Evolutionary conservation across 345 rosid species (phyloP), one percentile per base, ranked within the genome.

Genomic region (Schrenkiella parvula): DNA sequence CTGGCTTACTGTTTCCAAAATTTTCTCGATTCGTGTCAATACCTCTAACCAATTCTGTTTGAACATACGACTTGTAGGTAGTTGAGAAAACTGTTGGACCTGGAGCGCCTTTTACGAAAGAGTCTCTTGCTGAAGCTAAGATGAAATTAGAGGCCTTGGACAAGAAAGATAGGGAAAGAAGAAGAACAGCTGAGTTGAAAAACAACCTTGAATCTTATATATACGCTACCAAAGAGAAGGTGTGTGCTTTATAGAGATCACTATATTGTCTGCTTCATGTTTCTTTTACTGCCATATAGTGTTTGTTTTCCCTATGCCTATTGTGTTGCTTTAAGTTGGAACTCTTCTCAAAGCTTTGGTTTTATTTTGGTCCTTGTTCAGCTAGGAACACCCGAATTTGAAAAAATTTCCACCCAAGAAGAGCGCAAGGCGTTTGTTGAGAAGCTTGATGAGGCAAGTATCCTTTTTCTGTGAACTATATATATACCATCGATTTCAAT

Each of bases 171-270:
- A 84, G 80, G 21, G 99, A 92, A 79, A 80, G 99, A 63, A 85
- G 89, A 83, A 88, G 89, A 72, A 95, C 99, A 28, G 97, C 98
- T 1, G 98, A 95, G 77, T 78, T 92, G 57, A 95, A 95, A 77
- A 92, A 95, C 81, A 82, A 83, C 79, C 88, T 95, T 84, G 99
- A 95, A 79, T 88, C 87, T 38, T 95, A 92, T 77, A 87, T 95
- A 75, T 95, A 95, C 81, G 85, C 93, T 25, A 92, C 97, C 14
- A 95, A 95, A 85, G 99, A 95, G 73, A 87, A 92, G 96, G 99
- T 87, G 21, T 46, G 51, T 53, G 68, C 47, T 70, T 62, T 26
- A 35, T 43, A 65, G 23, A 57, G 4, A 23, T 59, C 47, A 47
- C 32, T 37, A 54, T 64, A 29, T 34, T 1, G 1, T 15, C 29